A percentile compares a stretch with the other conserved stretches of the same genome.
Conservation (phyloP, 768 basidiomycete genomes). For the Lactarius akahatsu region DNA sequence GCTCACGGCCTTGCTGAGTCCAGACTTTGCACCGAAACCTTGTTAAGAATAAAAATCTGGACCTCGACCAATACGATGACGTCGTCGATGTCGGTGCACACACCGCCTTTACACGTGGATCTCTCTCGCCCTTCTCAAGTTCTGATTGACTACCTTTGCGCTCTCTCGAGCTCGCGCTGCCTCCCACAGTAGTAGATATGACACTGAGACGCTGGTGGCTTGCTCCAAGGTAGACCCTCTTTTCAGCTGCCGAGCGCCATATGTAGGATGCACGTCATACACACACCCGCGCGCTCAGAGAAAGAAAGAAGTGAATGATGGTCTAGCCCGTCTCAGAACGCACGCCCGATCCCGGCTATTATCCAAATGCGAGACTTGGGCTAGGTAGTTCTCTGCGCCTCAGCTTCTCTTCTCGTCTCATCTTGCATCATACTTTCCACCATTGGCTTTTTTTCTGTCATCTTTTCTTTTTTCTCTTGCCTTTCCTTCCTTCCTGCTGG, state of each 20-base stretch:
- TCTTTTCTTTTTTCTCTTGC: neutral
- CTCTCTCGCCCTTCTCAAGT: neutral
- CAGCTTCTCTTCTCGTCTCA: neutral
- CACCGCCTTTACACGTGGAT: neutral
- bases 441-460: neutral
- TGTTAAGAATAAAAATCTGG: neutral
- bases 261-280: neutral
- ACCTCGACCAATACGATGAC: neutral
- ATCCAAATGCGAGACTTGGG: constrained; percentile 13
- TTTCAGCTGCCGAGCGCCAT: neutral
- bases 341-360: constrained; percentile 4
- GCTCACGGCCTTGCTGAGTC: neutral
- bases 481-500: constrained; percentile 4
- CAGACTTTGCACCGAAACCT: neutral
- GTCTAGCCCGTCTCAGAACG: constrained; percentile 5
- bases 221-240: neutral
- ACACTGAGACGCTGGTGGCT: neutral
- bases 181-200: neutral
- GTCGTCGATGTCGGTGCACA: neutral
- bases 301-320: neutral
- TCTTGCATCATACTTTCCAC: neutral
- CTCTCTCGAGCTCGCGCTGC: neutral
- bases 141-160: neutral
- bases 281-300: neutral
- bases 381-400: neutral